A percentile compares a stretch with the other conserved stretches of the same genome.
These are phyloP conservation scores for Xylaria telfairii DNA, from an alignment of 495 filamentous ascomycete genomes.

Conservation along the genomic window DNA sequence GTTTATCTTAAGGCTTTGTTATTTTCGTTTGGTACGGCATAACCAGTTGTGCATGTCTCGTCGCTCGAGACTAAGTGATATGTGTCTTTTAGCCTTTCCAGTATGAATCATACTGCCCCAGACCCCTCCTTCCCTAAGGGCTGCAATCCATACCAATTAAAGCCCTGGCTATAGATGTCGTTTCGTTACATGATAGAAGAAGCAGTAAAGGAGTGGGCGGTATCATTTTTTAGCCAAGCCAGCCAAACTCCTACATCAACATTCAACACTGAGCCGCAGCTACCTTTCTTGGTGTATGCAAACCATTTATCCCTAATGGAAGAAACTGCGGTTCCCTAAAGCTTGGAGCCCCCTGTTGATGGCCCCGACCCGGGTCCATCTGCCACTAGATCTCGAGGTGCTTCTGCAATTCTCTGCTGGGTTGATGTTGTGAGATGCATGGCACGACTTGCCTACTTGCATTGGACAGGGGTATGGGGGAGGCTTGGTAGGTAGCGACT, in stretches of 20 bases:
- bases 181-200: constrained; percentile 20
- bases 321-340: constrained; percentile 51
- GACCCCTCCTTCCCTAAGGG: constrained; percentile 5
- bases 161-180: constrained; percentile 19
- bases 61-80: constrained; percentile 17
- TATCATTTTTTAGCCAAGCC: constrained; percentile 34
- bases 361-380: constrained; percentile 42
- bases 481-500: constrained; percentile 28
- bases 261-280: neutral
- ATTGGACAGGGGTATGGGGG: constrained; percentile 33
- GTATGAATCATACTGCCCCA: neutral
- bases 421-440: constrained; percentile 29
- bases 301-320: constrained; percentile 38
- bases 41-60: neutral
- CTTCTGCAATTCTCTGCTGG: constrained; percentile 34
- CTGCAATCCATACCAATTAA: constrained; percentile 15
- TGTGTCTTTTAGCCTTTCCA: neutral
- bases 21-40: constrained; percentile 2
- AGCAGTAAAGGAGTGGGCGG: constrained; percentile 30
- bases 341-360: constrained; percentile 48
- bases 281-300: neutral
- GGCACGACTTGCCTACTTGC: constrained; percentile 39
- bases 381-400: constrained; percentile 34
- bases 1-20: constrained; percentile 1
- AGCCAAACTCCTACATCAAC: constrained; percentile 22